Conservation (phyloP, 164 flowering plant species). For the Platanus orientalis region DNA sequence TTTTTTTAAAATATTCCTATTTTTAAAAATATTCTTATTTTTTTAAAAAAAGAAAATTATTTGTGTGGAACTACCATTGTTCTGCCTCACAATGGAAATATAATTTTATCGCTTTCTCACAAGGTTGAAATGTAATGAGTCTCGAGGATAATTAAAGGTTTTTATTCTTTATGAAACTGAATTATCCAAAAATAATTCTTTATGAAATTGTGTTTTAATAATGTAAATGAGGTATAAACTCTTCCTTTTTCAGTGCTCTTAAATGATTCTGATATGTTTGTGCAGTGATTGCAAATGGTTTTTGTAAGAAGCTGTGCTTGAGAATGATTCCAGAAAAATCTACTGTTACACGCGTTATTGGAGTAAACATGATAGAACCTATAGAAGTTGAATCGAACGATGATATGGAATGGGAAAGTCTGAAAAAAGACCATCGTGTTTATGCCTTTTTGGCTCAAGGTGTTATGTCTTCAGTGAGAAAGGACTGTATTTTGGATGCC, state of each 20-base stretch:
- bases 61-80: too few species aligned
- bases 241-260: neutral
- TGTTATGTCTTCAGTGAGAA: conserved; percentile 16
- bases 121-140: too few species aligned
- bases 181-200: too few species aligned
- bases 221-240: neutral
- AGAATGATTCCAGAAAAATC: conserved; percentile 54
- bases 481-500: conserved; percentile 42
- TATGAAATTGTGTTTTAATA: too few species aligned
- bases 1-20: too few species aligned
- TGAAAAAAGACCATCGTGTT: conserved; percentile 45
- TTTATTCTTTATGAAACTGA: too few species aligned
- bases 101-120: too few species aligned
- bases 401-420: conserved; percentile 31
- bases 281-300: conserved; percentile 67
- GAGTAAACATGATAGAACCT: conserved; percentile 15
- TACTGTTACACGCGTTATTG: conserved; percentile 28
- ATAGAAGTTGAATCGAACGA: conserved; percentile 26
- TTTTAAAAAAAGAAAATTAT: too few species aligned
- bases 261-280: conserved; percentile 5
- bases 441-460: conserved; percentile 53
- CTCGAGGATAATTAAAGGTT: too few species aligned
- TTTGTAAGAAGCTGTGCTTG: conserved; percentile 59
- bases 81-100: too few species aligned
- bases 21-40: too few species aligned